Base-by-base conservation (phyloP, 306 rosid genomes). In the Cucumis hystrix region DNA sequence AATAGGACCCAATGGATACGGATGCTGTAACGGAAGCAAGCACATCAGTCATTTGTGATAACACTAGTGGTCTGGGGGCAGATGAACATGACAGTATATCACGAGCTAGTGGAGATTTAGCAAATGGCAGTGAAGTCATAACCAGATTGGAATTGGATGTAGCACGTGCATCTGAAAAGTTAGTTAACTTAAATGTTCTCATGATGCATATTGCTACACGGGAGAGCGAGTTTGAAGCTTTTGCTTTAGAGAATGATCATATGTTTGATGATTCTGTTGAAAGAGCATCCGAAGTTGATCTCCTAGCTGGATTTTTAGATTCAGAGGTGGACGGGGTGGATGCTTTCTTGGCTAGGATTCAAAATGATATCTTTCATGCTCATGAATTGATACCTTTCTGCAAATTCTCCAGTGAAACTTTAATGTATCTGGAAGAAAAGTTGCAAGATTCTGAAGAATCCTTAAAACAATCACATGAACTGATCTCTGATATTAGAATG, bases 141-240 rank as follows among this genome's bases (percentile, higher is more conserved):
- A 81, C 84, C 6, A 74, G 81, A 71, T 72, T 94, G 70, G 90
- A 94, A 68, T 75, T 86, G 58, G 83, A 81, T 81, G 33, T 89
- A 13, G 97, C 91, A 1, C 82, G 88, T 74, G 86, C 82, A 75
- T 88, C 91, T 7, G 99, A 96, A 88, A 96, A 92, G 80, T 79
- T 92, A 43, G 82, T 84, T 23, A 92, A 96, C 84, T 80, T 92
- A 75, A 83, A 75, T 71, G 89, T 85, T 64, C 88, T 91, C 45
- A 79, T 83, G 90, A 92, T 92, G 98, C 85, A 78, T 64, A 84
- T 92, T 81, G 97, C 87, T 18, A 87, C 90, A 18, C 79, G 79
- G 83, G 97, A 87, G 77, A 78, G 79, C 71, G 93, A 90, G 37
- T 85, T 87, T 72, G 98, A 92, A 84, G 86, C 84, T 39, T 79